Conservation (phyloP, 2,329 filamentous ascomycete genomes). For the Akanthomyces uredinophilus region DNA sequence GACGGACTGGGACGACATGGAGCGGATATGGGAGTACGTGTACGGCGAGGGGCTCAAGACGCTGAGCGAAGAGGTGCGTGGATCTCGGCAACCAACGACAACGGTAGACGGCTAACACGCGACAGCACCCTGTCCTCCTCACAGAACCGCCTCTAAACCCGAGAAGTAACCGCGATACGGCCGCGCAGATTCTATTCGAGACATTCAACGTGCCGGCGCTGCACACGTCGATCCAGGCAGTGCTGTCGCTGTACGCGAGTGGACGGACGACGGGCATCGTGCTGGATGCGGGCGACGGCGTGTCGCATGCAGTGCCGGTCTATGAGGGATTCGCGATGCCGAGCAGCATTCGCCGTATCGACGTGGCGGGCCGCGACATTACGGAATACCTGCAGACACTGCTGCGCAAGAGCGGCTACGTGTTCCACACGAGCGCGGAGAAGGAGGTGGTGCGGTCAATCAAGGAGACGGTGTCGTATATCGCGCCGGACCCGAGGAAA, state of each 20-base stretch:
- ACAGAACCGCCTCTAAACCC: constrained; percentile 96
- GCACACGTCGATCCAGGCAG: constrained; percentile 95
- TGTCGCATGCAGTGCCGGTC: constrained; percentile 94
- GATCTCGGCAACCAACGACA: neutral
- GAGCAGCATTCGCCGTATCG: constrained; percentile 90
- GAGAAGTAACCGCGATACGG: constrained; percentile 89
- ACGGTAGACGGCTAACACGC: constrained; percentile 11
- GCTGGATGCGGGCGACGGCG: constrained; percentile 89
- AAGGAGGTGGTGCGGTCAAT: constrained; percentile 98
- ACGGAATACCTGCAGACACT: constrained; percentile 92
- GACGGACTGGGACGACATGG: constrained; percentile 99
- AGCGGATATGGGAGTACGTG: constrained; percentile 97
- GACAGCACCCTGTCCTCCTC: constrained; percentile 84
- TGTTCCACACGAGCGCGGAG: constrained; percentile 96
- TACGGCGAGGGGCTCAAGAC: constrained; percentile 96
- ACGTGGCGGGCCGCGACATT: constrained; percentile 92
- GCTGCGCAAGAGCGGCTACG: constrained; percentile 84
- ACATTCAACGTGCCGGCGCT: constrained; percentile 97
- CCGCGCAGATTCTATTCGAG: constrained; percentile 96
- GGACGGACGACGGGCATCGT: constrained; percentile 95
- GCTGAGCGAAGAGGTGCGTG: constrained; percentile 80
- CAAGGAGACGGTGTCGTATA: constrained; percentile 91
- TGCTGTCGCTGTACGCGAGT: constrained; percentile 91
- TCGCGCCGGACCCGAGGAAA: constrained; percentile 82
- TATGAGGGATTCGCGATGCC: constrained; percentile 98